Base-by-base conservation (phyloP, 2,329 filamentous ascomycete species). In the Nigrospora oryzae region DNA sequence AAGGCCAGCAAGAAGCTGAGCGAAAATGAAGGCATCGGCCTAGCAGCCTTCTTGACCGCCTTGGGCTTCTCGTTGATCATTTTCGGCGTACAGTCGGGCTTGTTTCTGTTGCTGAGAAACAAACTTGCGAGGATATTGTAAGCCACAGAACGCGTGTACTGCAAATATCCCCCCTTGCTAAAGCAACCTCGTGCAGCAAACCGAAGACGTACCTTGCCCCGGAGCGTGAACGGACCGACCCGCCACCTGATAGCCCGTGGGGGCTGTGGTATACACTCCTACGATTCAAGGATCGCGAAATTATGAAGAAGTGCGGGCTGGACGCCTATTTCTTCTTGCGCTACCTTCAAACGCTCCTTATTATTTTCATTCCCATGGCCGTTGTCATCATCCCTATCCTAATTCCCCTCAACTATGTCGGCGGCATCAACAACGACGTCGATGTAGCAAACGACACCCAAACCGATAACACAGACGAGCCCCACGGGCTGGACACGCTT, bases 291-390 rank as follows among this genome's bases (percentile, higher is more conserved):
- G 77, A 87, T 49, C 74, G 87, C 12, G 88, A 95, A 54, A 81
- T 98, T 53, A 95, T 98, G 56, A 84, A 91, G 43, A 95, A 96
- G 64, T 96, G 91, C 54, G 93, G 93, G 15, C 77, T 98, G 11
- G 93, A 98, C 61, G 89, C 91, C 57, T 98, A 95, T 67, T 95
- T 97, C 70, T 98, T 98, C 43, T 55, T 63, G 16, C 60, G 86
- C 51, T 89, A 88, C 63, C 71, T 90, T 23, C 81, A 84, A 49
- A 85, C 87, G 57, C 79, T 97, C 5, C 76, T 97, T 37, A 83
- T 95, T 60, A 95, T 98, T 50, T 97, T 98, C 61, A 68, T 95
- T 35, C 89, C 93, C 1, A 81, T 95, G 46, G 81, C 86, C 12
- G 53, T 79, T 23, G 59, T 96, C 42, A 83, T 95, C 28, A 71